phyloP scores from a whole-genome alignment of 2,329 filamentous ascomycete species.

The Fusarium equiseti region DNA sequence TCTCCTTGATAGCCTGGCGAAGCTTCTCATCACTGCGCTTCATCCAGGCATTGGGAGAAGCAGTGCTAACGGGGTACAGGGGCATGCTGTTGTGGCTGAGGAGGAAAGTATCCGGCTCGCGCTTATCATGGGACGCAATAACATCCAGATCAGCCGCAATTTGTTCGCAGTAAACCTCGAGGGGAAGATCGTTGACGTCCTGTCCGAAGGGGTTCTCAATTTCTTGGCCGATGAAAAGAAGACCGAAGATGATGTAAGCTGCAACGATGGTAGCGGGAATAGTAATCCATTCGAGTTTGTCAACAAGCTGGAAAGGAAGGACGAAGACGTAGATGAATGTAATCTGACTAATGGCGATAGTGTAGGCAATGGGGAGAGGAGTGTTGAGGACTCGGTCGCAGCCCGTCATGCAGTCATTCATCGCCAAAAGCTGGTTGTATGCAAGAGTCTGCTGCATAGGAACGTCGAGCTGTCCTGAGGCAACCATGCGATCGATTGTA shows the following conservation, averaged over 20 bases:
- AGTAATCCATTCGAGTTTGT: constrained; percentile 75
- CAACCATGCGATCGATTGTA: constrained; percentile 72
- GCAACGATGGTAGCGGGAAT: constrained; percentile 80
- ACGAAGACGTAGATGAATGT: constrained; percentile 86
- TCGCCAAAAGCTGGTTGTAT: constrained; percentile 69
- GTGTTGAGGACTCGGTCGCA: constrained; percentile 85
- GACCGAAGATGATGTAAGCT: constrained; percentile 85
- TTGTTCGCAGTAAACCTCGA: constrained; percentile 82
- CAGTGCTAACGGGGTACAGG: constrained; percentile 66
- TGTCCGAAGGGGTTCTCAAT: constrained; percentile 88
- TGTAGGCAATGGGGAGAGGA: constrained; percentile 84
- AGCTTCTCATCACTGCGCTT: constrained; percentile 57
- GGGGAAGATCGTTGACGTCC: constrained; percentile 84
- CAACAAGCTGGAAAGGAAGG: constrained; percentile 83
- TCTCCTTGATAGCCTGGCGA: constrained; percentile 55
- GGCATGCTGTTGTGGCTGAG: constrained; percentile 60
- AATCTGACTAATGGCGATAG: constrained; percentile 86
- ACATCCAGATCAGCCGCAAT: constrained; percentile 80
- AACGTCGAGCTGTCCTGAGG: constrained; percentile 66
- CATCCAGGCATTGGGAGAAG: constrained; percentile 55
- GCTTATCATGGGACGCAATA: constrained; percentile 67
- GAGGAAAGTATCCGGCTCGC: constrained; percentile 50
- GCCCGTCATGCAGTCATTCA: constrained; percentile 80
- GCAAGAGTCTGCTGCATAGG: constrained; percentile 71
- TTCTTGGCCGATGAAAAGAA: constrained; percentile 79